These are phyloP conservation scores for Glonium stellatum DNA, from an alignment of 495 filamentous ascomycete species.

Conservation along the genomic window DNA sequence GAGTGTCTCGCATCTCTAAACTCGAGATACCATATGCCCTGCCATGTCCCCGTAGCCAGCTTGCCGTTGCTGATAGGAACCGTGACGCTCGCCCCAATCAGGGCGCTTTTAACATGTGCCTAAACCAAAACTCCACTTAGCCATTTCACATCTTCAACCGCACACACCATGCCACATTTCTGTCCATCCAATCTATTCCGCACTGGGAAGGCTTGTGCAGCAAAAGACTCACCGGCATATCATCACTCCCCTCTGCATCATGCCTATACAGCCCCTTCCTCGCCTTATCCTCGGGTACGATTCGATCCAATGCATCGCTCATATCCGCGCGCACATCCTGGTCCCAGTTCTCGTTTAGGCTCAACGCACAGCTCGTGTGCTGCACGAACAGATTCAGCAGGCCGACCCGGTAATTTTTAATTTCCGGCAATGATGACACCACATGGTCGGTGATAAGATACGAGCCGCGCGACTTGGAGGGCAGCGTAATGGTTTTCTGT, in stretches of 20 bases:
- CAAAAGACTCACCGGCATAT: constrained; percentile 67
- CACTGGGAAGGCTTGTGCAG: neutral
- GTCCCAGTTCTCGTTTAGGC: constrained; percentile 93
- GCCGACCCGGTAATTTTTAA: constrained; percentile 73
- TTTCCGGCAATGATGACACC: constrained; percentile 59
- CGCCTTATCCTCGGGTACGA: constrained; percentile 71
- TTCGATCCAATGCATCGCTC: constrained; percentile 85
- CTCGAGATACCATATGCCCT: constrained; percentile 92
- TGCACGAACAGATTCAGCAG: constrained; percentile 84
- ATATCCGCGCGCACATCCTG: constrained; percentile 74
- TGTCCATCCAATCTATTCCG: neutral
- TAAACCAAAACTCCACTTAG: constrained; percentile 17
- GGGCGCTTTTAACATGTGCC: constrained; percentile 86
- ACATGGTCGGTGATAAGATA: constrained; percentile 84
- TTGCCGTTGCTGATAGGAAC: constrained; percentile 84
- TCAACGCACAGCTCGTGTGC: constrained; percentile 81
- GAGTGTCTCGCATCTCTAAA: constrained; percentile 71
- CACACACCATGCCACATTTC: neutral
- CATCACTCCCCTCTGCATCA: constrained; percentile 79
- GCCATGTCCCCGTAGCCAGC: constrained; percentile 66
- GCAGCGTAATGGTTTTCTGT: constrained; percentile 74
- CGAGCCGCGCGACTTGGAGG: constrained; percentile 64
- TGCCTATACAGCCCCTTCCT: constrained; percentile 71
- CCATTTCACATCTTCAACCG: neutral
- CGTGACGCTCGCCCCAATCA: constrained; percentile 81